Percentiles rank a stretch among this genome's conserved stretches.
These are phyloP conservation scores for Boletus pseudopeckii DNA, from an alignment of 768 basidiomycete genomes.

Conservation along the genomic window DNA sequence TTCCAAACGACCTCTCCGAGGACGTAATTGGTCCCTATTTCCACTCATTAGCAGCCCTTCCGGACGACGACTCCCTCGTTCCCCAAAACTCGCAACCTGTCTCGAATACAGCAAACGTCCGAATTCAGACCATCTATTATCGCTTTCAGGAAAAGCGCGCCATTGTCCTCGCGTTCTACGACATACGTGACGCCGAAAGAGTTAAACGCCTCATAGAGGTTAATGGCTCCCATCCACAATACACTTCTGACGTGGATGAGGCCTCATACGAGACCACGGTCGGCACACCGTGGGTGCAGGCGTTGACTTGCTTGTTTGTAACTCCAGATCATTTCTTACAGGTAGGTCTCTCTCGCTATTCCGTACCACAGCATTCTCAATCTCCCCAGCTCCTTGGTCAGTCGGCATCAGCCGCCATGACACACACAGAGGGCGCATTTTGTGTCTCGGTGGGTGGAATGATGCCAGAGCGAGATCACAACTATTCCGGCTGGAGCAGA, in stretches of 20 bases:
- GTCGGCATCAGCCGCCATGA: conserved; percentile 43
- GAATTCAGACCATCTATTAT: conserved; percentile 59
- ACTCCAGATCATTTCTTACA: conserved; percentile 43
- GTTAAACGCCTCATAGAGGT: conserved; percentile 42
- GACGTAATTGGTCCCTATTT: conserved; percentile 32
- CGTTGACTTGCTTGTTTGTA: conserved; percentile 43
- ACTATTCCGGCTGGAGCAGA: conserved; percentile 24
- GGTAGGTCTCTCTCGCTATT: conserved; percentile 30
- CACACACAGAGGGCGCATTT: conserved; percentile 52
- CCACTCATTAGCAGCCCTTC: conserved; percentile 22
- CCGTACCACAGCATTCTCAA: conserved; percentile 6
- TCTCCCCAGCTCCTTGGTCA: conserved; percentile 49
- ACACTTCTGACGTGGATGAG: background rate
- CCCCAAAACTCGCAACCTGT: conserved; percentile 4
- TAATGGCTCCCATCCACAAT: conserved; percentile 7
- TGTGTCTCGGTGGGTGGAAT: conserved; percentile 40
- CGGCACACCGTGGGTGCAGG: conserved; percentile 21
- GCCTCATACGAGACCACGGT: background rate
- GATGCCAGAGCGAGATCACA: conserved; percentile 18
- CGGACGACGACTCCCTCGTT: conserved; percentile 6
- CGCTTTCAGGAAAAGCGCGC: conserved; percentile 50
- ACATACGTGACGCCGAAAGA: conserved; percentile 50
- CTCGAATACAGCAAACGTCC: conserved; percentile 20
- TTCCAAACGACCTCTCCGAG: conserved; percentile 33
- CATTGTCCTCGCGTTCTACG: conserved; percentile 58